Conservation (phyloP, 768 basidiomycete genomes). For the Galerina sulciceps region DNA sequence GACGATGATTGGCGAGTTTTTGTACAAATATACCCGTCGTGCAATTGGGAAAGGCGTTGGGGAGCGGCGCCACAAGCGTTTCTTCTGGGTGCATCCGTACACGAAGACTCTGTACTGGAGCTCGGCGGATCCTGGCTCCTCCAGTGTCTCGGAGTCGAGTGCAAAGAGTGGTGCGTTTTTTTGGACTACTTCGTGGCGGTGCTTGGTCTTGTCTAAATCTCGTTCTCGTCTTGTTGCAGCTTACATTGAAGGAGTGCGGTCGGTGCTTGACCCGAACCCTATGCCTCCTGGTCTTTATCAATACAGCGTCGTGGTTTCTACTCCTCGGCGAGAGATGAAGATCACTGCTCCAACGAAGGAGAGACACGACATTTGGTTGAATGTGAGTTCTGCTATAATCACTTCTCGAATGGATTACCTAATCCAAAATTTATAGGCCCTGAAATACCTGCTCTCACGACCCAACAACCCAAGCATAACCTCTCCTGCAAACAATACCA, state of each 20-base stretch:
- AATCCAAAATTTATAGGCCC: conserved; percentile 57
- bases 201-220: not conserved
- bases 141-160: conserved; percentile 86
- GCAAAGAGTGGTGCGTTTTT: conserved; percentile 90
- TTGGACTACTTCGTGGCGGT: conserved; percentile 4
- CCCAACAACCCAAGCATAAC: conserved; percentile 50
- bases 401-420: conserved; percentile 6
- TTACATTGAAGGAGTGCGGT: conserved; percentile 90
- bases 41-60: conserved; percentile 90
- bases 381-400: conserved; percentile 51
- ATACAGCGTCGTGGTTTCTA: conserved; percentile 91
- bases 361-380: conserved; percentile 96
- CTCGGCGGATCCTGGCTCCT: conserved; percentile 89
- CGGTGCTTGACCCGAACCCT: conserved; percentile 94
- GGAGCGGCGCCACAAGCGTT: conserved; percentile 88
- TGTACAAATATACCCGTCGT: conserved; percentile 95
- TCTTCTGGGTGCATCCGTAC: conserved; percentile 99
- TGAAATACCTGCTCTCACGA: conserved; percentile 87
- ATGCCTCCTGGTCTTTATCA: conserved; percentile 92
- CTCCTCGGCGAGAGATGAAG: conserved; percentile 96
- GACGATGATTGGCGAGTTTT: conserved; percentile 99
- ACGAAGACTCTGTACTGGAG: conserved; percentile 99
- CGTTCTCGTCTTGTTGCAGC: conserved; percentile 48
- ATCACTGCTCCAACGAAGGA: conserved; percentile 97
- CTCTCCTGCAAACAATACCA: conserved; percentile 40